These are phyloP conservation scores for Conringia planisiliqua DNA, from an alignment of 345 rosid species.

Conservation along the genomic window DNA sequence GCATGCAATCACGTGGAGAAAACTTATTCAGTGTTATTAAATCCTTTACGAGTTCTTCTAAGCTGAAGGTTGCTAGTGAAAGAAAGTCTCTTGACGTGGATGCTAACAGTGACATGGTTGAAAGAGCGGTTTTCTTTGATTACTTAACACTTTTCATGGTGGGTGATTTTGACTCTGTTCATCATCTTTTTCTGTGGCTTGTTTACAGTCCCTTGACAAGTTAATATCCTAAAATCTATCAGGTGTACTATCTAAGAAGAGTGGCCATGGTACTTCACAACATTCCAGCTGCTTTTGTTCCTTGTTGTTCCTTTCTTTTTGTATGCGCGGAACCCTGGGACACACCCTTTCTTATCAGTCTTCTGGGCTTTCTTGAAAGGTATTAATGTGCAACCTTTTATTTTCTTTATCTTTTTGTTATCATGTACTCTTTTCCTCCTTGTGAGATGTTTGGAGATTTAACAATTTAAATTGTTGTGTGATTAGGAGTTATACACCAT, in stretches of 20 bases:
- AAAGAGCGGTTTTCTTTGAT: conserved; percentile 89
- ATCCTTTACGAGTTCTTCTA: conserved; percentile 78
- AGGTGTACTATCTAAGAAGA: conserved; percentile 80
- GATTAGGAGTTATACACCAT: conserved; percentile 73
- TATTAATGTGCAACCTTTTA: conserved; percentile 21
- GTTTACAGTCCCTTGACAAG: conserved; percentile 4
- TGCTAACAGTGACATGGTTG: conserved; percentile 43
- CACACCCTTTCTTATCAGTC: conserved; percentile 45
- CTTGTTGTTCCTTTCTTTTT: conserved; percentile 58
- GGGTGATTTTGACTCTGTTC: conserved; percentile 16
- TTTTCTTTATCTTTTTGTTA: background rate
- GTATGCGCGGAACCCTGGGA: conserved; percentile 44
- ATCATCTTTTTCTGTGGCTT: background rate
- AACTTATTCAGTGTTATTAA: conserved; percentile 70
- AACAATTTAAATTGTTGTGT: conserved; percentile 12
- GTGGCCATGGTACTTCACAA: conserved; percentile 69
- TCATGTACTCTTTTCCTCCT: conserved; percentile 2
- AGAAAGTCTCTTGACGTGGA: conserved; percentile 44
- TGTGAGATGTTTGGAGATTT: background rate
- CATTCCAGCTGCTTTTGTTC: conserved; percentile 61
- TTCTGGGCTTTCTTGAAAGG: conserved; percentile 72
- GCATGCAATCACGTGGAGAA: conserved; percentile 98
- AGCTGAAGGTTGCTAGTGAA: conserved; percentile 56
- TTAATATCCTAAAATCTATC: conserved; percentile 29
- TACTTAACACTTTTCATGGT: conserved; percentile 81